Percentiles rank a stretch among this genome's conserved stretches.
phyloP scores from a whole-genome alignment of 2,329 filamentous ascomycete genomes.

The Alternaria hordeiaustralica region DNA sequence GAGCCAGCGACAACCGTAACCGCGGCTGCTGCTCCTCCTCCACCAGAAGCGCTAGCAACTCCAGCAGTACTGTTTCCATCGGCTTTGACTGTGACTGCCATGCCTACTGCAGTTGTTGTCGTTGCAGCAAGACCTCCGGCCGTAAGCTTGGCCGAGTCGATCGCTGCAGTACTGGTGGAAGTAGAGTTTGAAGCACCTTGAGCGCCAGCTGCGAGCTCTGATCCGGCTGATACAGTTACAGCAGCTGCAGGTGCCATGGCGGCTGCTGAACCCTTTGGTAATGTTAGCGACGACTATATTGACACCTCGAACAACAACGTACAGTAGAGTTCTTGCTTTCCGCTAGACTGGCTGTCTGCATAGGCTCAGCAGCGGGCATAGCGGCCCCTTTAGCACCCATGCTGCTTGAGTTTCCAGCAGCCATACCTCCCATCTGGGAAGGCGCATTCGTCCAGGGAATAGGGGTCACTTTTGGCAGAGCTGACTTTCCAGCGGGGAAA shows the following conservation, averaged over 20 bases:
- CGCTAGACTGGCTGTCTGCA: conserved; percentile 7
- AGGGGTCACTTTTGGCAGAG: conserved; percentile 9
- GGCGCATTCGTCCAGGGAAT: conserved; percentile 4
- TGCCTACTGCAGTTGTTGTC: conserved; percentile 22
- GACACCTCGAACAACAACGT: too few species aligned
- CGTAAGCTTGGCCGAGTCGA: conserved; percentile 30
- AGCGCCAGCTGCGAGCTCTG: conserved; percentile 13
- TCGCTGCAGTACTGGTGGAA: conserved; percentile 17
- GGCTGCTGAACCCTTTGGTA: background rate
- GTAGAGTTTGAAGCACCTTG: conserved; percentile 11
- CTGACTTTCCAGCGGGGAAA: conserved; percentile 1
- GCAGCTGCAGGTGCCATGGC: conserved; percentile 6
- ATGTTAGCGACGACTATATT: too few species aligned
- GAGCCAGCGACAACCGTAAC: conserved; percentile 33
- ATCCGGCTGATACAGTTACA: conserved; percentile 23
- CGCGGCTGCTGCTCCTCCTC: conserved; percentile 5
- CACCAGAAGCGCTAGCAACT: background rate
- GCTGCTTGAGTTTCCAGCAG: background rate
- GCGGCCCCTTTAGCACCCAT: background rate
- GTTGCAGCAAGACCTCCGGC: conserved; percentile 28
- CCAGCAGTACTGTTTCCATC: conserved; percentile 8
- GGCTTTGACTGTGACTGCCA: conserved; percentile 27
- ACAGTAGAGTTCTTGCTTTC: conserved; percentile 20
- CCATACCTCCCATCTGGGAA: background rate
- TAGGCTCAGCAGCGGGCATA: background rate